Evolutionary conservation across 2,329 filamentous ascomycete genomes (phyloP), one percentile per base, ranked within the genome.

Genomic region (Hypoxylon sp.): DNA sequence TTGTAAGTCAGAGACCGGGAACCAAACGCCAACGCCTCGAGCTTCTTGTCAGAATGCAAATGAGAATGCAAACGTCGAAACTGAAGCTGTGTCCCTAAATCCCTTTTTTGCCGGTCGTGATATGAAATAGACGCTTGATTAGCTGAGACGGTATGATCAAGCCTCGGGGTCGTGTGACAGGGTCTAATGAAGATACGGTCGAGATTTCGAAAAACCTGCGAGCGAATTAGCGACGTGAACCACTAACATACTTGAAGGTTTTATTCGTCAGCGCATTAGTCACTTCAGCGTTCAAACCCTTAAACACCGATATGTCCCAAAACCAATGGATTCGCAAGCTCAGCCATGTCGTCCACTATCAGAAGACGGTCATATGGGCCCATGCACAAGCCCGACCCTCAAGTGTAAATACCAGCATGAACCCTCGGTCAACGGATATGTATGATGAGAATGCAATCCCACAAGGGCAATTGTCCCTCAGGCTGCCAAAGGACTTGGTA

Each of bases 21-120:
- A 72, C 70, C 65, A 62, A 76, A 76, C 73, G 72, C 74, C 74
- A 70, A 75, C 74, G 74, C 73, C 73, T 70, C 66, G 64, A 56
- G 44, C 49, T 70, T 65, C 50, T 69, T 60, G 63, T 69, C 67
- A 61, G 70, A 69, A 68, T 72, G 63, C 66, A 71, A 68, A 66
- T 67, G 64, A 59, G 68, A 73, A 75, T 70, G 72, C 69, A 70
- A 72, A 72, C 56, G 70, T 71, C 59, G 69, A 68, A 64, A 69
- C 68, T 68, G 68, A 70, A 72, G 71, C 64, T 60, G 67, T 66
- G 60, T 70, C 65, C 69, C 67, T 62, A 62, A 66, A 58, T 70
- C 63, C 57, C 58, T 62, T 49, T 64, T 68, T 68, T 54, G 60
- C 62, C 53, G 51, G 56, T 63, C 56, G 57, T 56, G 56, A 65